phyloP scores from a whole-genome alignment of 2,329 filamentous ascomycete genomes.

The Alternaria atra region DNA sequence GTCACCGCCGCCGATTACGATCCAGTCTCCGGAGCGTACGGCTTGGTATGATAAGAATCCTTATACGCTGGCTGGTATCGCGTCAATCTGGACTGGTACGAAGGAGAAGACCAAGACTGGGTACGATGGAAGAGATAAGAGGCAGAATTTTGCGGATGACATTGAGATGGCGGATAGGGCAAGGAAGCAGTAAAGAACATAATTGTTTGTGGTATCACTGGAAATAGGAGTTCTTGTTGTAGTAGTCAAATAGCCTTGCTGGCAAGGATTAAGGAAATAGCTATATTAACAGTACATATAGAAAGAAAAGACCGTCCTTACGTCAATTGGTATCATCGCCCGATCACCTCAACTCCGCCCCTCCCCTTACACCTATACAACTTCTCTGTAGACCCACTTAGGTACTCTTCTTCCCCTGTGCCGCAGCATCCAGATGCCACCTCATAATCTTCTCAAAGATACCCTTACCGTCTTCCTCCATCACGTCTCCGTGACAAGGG shows the following conservation, averaged over 20 bases:
- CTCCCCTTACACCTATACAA: not conserved
- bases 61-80: constrained; percentile 6
- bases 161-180: not conserved
- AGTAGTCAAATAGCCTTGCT: not conserved
- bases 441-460: constrained; percentile 80
- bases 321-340: constrained; percentile 2
- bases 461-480: constrained; percentile 77
- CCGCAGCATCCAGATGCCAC: constrained; percentile 73
- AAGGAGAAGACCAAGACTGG: not conserved
- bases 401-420: constrained; percentile 6
- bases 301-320: not conserved
- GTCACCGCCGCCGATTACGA: not conserved
- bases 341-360: not conserved
- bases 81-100: constrained; percentile 6
- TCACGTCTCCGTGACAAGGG: constrained; percentile 91
- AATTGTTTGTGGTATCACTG: not conserved
- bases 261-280: not conserved
- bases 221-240: not conserved
- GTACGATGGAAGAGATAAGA: constrained; percentile 6
- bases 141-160: not conserved
- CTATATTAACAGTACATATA: not conserved
- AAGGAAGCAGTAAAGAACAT: not conserved
- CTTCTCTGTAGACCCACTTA: not conserved
- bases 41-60: constrained; percentile 7
- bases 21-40: not conserved